Percentiles rank a stretch among this genome's conserved stretches.
Conservation (phyloP, 306 rosid species). For the Urtica urens region DNA sequence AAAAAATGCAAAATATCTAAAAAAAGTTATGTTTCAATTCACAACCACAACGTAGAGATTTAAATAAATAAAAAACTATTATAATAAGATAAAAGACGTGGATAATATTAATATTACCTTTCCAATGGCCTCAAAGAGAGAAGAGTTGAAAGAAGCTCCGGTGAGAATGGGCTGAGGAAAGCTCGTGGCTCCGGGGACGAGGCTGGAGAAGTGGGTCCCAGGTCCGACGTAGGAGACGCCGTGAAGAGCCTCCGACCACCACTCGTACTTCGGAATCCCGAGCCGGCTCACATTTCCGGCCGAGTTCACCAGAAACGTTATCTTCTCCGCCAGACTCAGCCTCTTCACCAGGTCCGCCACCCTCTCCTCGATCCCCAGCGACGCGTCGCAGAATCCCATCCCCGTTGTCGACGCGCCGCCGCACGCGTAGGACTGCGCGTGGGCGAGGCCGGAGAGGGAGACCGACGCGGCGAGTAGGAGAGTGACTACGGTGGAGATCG, state of each 20-base stretch:
- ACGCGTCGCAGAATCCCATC: slow-evolving; percentile 54
- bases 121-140: slow-evolving; percentile 86
- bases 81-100: background rate
- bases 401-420: slow-evolving; percentile 26
- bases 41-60: no score
- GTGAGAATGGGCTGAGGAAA: slow-evolving; percentile 87
- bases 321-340: slow-evolving; percentile 70
- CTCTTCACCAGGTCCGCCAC: slow-evolving; percentile 69
- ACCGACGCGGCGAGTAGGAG: slow-evolving; percentile 19
- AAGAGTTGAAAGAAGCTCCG: slow-evolving; percentile 82
- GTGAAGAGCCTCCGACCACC: slow-evolving; percentile 99
- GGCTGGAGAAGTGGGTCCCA: slow-evolving; percentile 57
- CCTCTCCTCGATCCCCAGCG: slow-evolving; percentile 32
- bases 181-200: slow-evolving; percentile 81
- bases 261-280: slow-evolving; percentile 74
- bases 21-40: no score
- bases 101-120: slow-evolving; percentile 43
- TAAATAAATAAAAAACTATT: slow-evolving; percentile 2
- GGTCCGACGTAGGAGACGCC: slow-evolving; percentile 81
- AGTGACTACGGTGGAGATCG: slow-evolving; percentile 40
- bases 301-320: slow-evolving; percentile 39
- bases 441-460: background rate
- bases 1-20: no score
- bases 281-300: slow-evolving; percentile 61
- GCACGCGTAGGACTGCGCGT: slow-evolving; percentile 39